A percentile compares a stretch with the other conserved stretches of the same genome.
Evolutionary conservation across 129 eudicot species (phyloP).

Genomic region (Pseudognaphalium luteoalbum): DNA sequence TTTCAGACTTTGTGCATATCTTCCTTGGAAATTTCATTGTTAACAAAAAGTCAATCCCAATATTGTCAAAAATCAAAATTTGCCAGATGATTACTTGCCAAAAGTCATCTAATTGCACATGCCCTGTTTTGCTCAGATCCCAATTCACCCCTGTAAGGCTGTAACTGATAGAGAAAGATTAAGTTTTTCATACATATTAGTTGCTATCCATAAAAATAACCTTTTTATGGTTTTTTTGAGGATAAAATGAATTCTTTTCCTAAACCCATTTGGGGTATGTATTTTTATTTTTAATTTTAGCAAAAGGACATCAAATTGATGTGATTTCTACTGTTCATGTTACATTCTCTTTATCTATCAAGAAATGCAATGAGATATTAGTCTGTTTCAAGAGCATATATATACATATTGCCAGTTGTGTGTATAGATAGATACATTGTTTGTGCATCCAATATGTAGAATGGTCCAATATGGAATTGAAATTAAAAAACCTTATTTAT

Average conservation of each 20-base stretch:
- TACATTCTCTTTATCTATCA: not conserved
- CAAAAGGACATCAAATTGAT: not conserved
- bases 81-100: conserved; percentile 31
- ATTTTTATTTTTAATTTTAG: too few species aligned
- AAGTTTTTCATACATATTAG: not conserved
- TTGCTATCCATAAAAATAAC: not conserved
- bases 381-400: conserved; percentile 18
- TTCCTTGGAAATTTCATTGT: conserved; percentile 37
- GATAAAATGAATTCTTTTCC: too few species aligned
- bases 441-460: conserved; percentile 19
- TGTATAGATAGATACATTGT: conserved; percentile 12
- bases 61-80: conserved; percentile 25
- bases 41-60: conserved; percentile 35
- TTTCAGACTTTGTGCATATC: conserved; percentile 38
- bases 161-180: not conserved
- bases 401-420: conserved; percentile 20
- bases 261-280: too few species aligned
- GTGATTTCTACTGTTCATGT: not conserved
- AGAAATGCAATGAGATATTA: not conserved
- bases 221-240: not conserved
- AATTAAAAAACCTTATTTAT: conserved; percentile 5
- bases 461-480: conserved; percentile 29
- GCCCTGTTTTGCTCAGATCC: conserved; percentile 40
- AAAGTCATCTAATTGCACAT: conserved; percentile 43
- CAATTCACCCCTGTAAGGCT: conserved; percentile 22